Base-by-base conservation (phyloP, 495 filamentous ascomycete species). In the Penicillium turbatum region DNA sequence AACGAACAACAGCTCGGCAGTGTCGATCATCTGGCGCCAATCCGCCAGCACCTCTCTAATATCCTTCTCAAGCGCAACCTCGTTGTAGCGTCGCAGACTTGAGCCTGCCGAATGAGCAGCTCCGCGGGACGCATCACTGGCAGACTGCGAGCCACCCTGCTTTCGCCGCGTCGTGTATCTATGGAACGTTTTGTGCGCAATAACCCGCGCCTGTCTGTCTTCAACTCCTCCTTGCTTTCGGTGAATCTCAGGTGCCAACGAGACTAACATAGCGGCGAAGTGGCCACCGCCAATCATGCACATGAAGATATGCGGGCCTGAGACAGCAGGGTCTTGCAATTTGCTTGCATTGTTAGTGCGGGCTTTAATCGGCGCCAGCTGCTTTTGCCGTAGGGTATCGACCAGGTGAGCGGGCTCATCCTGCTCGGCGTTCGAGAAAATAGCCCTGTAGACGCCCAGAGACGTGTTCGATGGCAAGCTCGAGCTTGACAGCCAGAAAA, bases 271-370 rank as follows among this genome's bases (percentile, higher is more conserved):
- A 17, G 88, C 95, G 0, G 93, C 93, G 66, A 98, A 97, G 61
- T 98, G 93, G 2, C 93, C 93, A 56, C 93, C 93, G 7, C 93
- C 93, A 49, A 97, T 95, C 93, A 98, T 98, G 68, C 91, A 97
- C 51, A 97, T 81, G 62, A 98, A 96, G 24, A 95, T 82, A 60
- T 96, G 92, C 6, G 89, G 88, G 36, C 81, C 80, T 2, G 86
- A 81, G 26, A 83, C 76, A 9, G 72, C 60, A 0, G 79, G 75
- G 1, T 75, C 68, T 34, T 76, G 78, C 17, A 77, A 81, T 8
- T 79, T 77, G 32, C 69, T 64, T 17, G 64, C 63, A 39, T 72
- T 67, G 16, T 71, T 69, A 43, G 64, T 65, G 26, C 66, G 77
- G 6, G 80, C 70, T 40, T 81, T 82, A 39, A 77, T 67, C 0